Percentiles rank a stretch among this genome's conserved stretches.
phyloP scores from a whole-genome alignment of 768 basidiomycete genomes.

The Boletus speciosus region DNA sequence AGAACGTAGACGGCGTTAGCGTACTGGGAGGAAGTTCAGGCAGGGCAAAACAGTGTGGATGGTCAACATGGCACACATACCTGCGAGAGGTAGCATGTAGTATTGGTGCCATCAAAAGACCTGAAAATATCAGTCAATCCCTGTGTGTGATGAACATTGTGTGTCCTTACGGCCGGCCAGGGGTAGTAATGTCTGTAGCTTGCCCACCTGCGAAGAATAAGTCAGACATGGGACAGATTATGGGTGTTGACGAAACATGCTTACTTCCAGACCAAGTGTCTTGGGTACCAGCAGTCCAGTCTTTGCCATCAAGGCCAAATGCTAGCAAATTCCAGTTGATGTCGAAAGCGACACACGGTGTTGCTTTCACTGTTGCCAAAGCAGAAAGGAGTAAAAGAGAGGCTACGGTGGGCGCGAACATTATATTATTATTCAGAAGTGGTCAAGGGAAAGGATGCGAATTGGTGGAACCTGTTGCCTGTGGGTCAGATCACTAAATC shows the following conservation, averaged over 20 bases:
- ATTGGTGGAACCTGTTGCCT: neutral
- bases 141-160: neutral
- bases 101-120: constrained; percentile 59
- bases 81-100: constrained; percentile 73
- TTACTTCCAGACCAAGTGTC: constrained; percentile 61
- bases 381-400: constrained; percentile 49
- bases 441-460: neutral
- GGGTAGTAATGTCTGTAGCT: constrained; percentile 65
- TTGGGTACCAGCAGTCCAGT: constrained; percentile 76
- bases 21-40: constrained; percentile 46
- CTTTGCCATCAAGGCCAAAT: constrained; percentile 80
- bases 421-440: constrained; percentile 14
- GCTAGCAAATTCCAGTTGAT: constrained; percentile 77
- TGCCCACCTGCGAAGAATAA: constrained; percentile 23
- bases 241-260: constrained; percentile 6
- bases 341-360: constrained; percentile 79
- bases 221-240: neutral
- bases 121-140: constrained; percentile 31
- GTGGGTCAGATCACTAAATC: neutral
- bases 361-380: constrained; percentile 34
- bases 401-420: constrained; percentile 45
- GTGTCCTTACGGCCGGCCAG: constrained; percentile 70
- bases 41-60: too few relatives aligned
- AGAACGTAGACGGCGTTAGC: constrained; percentile 84
- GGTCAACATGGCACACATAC: constrained; percentile 31